phyloP scores from a whole-genome alignment of 1,284 basidiomycete species.

The Wolfiporia cocos region DNA sequence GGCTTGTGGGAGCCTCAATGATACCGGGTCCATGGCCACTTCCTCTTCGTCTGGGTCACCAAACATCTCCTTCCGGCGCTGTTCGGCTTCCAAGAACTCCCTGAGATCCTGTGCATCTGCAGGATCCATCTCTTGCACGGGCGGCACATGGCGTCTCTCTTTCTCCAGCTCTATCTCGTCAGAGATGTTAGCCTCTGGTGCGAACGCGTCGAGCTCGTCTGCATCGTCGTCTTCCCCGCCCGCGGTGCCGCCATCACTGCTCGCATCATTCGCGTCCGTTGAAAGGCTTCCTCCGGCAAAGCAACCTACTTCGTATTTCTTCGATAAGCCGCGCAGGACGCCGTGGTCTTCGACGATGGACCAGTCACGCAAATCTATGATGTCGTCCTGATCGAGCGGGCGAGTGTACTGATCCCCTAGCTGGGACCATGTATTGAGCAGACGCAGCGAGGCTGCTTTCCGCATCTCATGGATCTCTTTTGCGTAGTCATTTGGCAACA shows the following conservation, averaged over 20 bases:
- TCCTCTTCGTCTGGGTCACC: conserved; percentile 36
- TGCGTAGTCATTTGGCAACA: conserved; percentile 15
- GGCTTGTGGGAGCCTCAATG: too few relatives aligned
- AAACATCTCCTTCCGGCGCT: conserved; percentile 37
- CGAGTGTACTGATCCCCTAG: conserved; percentile 61
- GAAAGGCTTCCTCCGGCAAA: conserved; percentile 27
- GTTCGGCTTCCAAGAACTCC: conserved; percentile 63
- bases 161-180: conserved; percentile 29
- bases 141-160: conserved; percentile 33
- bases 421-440: conserved; percentile 57
- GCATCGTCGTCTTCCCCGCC: conserved; percentile 27
- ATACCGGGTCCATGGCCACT: too few relatives aligned
- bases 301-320: conserved; percentile 40
- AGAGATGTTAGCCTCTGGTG: conserved; percentile 21
- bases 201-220: conserved; percentile 37
- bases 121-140: conserved; percentile 38
- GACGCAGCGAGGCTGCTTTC: conserved; percentile 46
- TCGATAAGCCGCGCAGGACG: conserved; percentile 40
- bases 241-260: conserved; percentile 23
- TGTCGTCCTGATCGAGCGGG: conserved; percentile 68
- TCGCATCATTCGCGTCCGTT: conserved; percentile 20
- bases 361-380: conserved; percentile 56
- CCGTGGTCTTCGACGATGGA: conserved; percentile 63
- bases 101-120: conserved; percentile 51
- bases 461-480: conserved; percentile 42